Evolutionary conservation across 202 grass and related monocot genomes (phyloP).

Genomic region (Schoenoplectus triqueter): DNA sequence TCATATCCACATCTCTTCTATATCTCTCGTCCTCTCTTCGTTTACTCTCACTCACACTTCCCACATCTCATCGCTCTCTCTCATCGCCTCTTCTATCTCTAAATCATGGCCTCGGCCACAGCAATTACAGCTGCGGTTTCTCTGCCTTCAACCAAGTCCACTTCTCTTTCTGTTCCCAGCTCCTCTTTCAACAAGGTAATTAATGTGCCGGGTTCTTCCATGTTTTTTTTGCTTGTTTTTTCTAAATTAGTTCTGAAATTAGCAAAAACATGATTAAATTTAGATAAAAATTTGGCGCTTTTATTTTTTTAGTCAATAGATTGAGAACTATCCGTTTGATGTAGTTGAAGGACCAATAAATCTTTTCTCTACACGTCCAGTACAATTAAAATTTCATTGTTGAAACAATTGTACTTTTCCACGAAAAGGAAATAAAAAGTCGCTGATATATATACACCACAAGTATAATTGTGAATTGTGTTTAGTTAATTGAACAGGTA

Average conservation of each 20-base stretch:
- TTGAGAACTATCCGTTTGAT: not conserved
- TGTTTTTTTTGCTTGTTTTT: not conserved
- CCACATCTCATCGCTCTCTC: not conserved
- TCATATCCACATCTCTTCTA: conserved; percentile 25
- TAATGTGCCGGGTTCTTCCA: not conserved
- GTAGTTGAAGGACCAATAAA: not conserved
- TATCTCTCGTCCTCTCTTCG: conserved; percentile 3
- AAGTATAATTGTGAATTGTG: not conserved
- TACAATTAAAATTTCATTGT: not conserved
- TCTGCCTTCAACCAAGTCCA: conserved; percentile 38
- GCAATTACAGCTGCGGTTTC: conserved; percentile 38
- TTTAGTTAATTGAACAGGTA: not conserved
- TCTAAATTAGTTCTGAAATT: not conserved
- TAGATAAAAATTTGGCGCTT: not conserved
- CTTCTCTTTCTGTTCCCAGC: conserved; percentile 33
- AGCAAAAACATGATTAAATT: not conserved
- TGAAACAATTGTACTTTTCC: not conserved
- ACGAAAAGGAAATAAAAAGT: too few species aligned
- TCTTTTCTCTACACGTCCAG: not conserved
- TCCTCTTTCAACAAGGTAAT: conserved; percentile 41
- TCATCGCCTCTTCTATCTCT: conserved; percentile 21
- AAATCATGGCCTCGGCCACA: conserved; percentile 34
- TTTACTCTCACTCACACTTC: conserved; percentile 29
- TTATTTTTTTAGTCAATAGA: not conserved
- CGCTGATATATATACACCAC: too few species aligned